A percentile compares a stretch with the other conserved stretches of the same genome.
phyloP scores from a whole-genome alignment of 805 yeast species.

The Metschnikowia lunata region DNA sequence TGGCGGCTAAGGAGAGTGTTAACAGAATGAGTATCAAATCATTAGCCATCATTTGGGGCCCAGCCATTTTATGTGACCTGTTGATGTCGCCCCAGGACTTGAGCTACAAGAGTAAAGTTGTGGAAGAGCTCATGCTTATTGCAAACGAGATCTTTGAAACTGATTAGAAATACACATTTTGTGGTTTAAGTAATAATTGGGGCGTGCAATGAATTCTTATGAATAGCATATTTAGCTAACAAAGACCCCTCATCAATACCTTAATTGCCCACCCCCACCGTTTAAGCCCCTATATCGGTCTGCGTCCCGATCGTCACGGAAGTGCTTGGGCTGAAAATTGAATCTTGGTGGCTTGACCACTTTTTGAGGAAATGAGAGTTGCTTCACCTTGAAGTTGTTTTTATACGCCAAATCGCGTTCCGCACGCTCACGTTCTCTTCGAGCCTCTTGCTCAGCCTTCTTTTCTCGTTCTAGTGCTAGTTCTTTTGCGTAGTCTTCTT shows the following conservation, averaged over 20 bases:
- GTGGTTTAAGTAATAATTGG: not conserved
- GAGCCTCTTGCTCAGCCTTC: constrained; percentile 13
- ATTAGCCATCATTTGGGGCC: constrained; percentile 93
- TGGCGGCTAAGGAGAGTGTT: constrained; percentile 54
- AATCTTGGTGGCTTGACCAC: constrained; percentile 36
- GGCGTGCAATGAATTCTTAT: not conserved
- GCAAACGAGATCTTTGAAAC: constrained; percentile 68
- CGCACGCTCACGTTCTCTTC: constrained; percentile 15
- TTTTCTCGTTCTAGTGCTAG: constrained; percentile 20
- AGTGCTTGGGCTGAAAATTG: constrained; percentile 15
- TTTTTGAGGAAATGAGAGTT: constrained; percentile 19
- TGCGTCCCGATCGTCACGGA: constrained; percentile 6
- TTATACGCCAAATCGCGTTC: constrained; percentile 22
- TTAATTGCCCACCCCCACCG: constrained; percentile 9
- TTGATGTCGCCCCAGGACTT: constrained; percentile 66
- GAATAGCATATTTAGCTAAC: no score
- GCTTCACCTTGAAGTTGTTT: constrained; percentile 27
- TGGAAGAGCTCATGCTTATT: constrained; percentile 79
- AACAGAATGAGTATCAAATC: constrained; percentile 83
- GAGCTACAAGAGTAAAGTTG: constrained; percentile 68
- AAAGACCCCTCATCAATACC: constrained; percentile 4
- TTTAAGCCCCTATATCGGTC: constrained; percentile 1
- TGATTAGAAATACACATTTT: constrained; percentile 1
- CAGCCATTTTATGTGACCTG: constrained; percentile 69
- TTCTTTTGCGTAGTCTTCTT: constrained; percentile 35